phyloP scores from a whole-genome alignment of 208 protist species.

The Trypanosomatidae sp. region DNA sequence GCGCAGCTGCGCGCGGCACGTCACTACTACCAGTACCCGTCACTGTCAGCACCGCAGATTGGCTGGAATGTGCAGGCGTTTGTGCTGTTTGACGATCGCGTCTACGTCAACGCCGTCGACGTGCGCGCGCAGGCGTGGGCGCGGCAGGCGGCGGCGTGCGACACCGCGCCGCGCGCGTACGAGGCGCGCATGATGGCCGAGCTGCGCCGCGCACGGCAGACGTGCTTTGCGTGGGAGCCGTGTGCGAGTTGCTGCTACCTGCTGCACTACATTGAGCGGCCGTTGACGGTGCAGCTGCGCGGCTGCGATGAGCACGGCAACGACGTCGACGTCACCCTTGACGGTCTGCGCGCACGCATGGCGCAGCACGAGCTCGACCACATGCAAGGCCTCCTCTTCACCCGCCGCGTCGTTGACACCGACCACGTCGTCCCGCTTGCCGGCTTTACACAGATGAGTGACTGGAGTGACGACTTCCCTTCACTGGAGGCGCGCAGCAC shows the following conservation, averaged over 20 bases:
- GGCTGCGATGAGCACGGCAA: slow-evolving; percentile 27
- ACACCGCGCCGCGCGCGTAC: slow-evolving; percentile 15
- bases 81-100: slow-evolving; percentile 60
- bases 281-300: slow-evolving; percentile 34
- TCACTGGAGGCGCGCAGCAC: slow-evolving; percentile 84
- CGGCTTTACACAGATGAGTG: slow-evolving; percentile 76
- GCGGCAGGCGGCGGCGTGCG: slow-evolving; percentile 6
- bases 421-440: slow-evolving; percentile 82
- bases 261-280: slow-evolving; percentile 86
- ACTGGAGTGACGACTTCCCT: slow-evolving; percentile 85
- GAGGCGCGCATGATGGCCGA: slow-evolving; percentile 38
- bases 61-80: slow-evolving; percentile 87
- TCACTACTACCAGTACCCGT: slow-evolving; percentile 82
- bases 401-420: slow-evolving; percentile 66
- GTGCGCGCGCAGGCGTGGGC: slow-evolving; percentile 36
- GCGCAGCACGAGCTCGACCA: slow-evolving; percentile 80
- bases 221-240: slow-evolving; percentile 81
- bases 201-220: slow-evolving; percentile 28
- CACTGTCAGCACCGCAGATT: slow-evolving; percentile 72
- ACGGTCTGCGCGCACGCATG: slow-evolving; percentile 69
- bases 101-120: slow-evolving; percentile 83
- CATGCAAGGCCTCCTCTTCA: slow-evolving; percentile 74
- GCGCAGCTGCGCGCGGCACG: slow-evolving; percentile 36
- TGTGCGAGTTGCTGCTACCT: slow-evolving; percentile 82
- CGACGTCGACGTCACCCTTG: slow-evolving; percentile 23